Base-by-base conservation (phyloP, 2,329 filamentous ascomycete genomes). In the Metarhizium guizhouense region DNA sequence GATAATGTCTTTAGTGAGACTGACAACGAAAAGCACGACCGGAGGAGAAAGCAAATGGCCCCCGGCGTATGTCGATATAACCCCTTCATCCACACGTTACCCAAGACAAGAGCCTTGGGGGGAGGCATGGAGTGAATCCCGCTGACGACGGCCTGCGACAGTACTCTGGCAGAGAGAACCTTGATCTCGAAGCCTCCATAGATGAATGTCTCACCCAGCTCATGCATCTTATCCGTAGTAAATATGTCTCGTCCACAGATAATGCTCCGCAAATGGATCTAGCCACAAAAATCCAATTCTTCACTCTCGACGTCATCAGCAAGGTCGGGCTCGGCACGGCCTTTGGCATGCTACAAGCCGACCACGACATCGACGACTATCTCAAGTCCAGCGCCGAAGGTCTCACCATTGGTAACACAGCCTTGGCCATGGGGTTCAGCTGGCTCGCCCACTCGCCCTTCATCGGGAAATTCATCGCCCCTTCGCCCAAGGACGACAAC, bases 111-210 rank as follows among this genome's bases (percentile, higher is more conserved):
- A 16, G n/a, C 40, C 25, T 25, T 25, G 25, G 25, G 25, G 25
- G 25, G 25, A 25, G 25, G 3, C 25, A 25, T 25, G 4, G 25
- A 25, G 25, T 25, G 4, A 25, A n/a, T 16, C 42, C 4, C 16
- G 7, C 42, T 45, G 42, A 45, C 42, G 32, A 34, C 16, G 6
- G 42, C 42, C 42, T 40, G 1, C 42, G 3, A 38, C 7, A 78
- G 77, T 84, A 83, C 61, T 76, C 79, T 2, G 79, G 80, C 3
- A 74, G 77, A 54, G 80, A 82, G 52, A 82, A 82, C 40, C 68
- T 72, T 1, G 69, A 70, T 1, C 64, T 83, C 3, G 80, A 83
- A 57, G 60, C 64, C 0, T 71, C 75, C 4, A 73, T 84, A 30
- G 76, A 84, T 56, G 58, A 67, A 6, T 72, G 75, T 11, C 64